Conservation (phyloP, 1,284 basidiomycete species). For the Inonotus obliquus region DNA sequence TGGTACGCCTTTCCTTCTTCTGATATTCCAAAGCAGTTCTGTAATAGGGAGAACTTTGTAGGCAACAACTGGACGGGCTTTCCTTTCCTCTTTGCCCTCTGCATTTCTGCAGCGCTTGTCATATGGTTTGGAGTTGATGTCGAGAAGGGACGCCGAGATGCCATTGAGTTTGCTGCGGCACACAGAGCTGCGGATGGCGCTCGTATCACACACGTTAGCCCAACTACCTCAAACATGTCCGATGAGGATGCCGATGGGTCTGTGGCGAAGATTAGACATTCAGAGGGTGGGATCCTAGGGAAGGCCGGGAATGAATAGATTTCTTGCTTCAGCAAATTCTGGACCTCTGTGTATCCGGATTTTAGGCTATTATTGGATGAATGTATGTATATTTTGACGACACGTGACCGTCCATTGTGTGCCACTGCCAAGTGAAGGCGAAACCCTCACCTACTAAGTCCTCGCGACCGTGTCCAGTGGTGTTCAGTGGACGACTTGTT, state of each 20-base stretch:
- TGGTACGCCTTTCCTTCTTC: slow-evolving; percentile 1
- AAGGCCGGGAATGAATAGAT: neutral
- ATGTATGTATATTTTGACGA: too few species aligned
- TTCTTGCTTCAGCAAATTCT: too few species aligned
- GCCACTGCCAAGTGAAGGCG: too few species aligned
- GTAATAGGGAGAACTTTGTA: slow-evolving; percentile 17
- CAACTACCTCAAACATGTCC: neutral
- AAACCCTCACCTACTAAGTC: too few species aligned
- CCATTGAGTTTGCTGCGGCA: slow-evolving; percentile 33
- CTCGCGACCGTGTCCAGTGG: too few species aligned
- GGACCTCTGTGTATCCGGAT: too few species aligned
- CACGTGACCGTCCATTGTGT: too few species aligned
- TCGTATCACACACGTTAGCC: neutral
- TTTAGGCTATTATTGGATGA: too few species aligned
- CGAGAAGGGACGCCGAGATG: slow-evolving; percentile 61
- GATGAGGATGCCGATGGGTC: neutral
- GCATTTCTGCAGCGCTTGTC: slow-evolving; percentile 54
- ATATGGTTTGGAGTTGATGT: slow-evolving; percentile 77
- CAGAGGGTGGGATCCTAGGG: neutral
- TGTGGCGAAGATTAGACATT: neutral
- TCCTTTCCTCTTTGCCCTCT: slow-evolving; percentile 77
- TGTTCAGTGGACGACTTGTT: too few species aligned
- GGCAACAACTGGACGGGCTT: slow-evolving; percentile 80
- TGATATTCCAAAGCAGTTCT: neutral
- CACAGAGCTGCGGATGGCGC: slow-evolving; percentile 9